Percentiles rank a stretch among this genome's conserved stretches.
phyloP scores from a whole-genome alignment of 768 basidiomycete genomes.

The Boletus vermiculosoides region DNA sequence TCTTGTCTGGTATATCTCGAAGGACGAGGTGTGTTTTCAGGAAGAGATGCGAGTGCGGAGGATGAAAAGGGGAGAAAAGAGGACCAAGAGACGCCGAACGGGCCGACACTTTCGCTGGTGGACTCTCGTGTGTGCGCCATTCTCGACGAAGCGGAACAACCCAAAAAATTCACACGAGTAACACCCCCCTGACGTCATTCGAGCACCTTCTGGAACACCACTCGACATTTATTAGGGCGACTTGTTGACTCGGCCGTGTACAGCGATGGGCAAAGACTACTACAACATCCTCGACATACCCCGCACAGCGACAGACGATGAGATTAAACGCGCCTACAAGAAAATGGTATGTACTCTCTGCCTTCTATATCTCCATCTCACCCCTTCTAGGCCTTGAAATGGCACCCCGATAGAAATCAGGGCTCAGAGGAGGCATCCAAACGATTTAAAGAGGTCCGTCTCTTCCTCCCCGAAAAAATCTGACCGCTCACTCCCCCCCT shows the following conservation, averaged over 20 bases:
- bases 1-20: slow-evolving; percentile 67
- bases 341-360: slow-evolving; percentile 63
- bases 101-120: slow-evolving; percentile 10
- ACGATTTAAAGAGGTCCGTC: slow-evolving; percentile 87
- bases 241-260: too few species aligned
- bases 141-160: not conserved
- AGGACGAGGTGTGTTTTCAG: slow-evolving; percentile 37
- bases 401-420: slow-evolving; percentile 91
- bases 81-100: slow-evolving; percentile 61
- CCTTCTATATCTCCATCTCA: not conserved
- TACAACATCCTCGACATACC: slow-evolving; percentile 79
- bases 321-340: slow-evolving; percentile 94
- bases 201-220: not conserved
- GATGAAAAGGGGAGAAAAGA: slow-evolving; percentile 71
- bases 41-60: slow-evolving; percentile 52
- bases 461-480: too few species aligned
- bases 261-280: slow-evolving; percentile 74
- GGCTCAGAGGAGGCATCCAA: slow-evolving; percentile 82
- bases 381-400: slow-evolving; percentile 70
- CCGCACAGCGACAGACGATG: slow-evolving; percentile 75
- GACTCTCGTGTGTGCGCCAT: slow-evolving; percentile 21
- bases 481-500: not conserved
- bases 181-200: slow-evolving; percentile 30
- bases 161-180: not conserved
- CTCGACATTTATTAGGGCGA: too few species aligned